phyloP scores from a whole-genome alignment of 495 filamentous ascomycete species.

The Neurospora tetraspora region DNA sequence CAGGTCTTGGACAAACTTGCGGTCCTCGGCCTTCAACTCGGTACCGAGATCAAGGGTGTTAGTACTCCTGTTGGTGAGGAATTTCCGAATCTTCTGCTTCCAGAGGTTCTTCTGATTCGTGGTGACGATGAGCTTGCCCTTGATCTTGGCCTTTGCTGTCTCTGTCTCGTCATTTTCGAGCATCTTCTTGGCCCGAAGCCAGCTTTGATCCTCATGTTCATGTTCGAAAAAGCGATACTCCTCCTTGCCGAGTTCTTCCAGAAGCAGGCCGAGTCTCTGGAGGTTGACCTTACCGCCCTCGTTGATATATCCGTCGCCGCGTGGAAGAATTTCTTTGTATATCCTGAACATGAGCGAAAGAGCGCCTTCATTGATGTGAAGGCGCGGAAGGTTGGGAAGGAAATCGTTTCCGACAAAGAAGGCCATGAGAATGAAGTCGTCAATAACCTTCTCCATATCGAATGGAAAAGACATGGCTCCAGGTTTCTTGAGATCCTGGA shows the following conservation, averaged over 20 bases:
- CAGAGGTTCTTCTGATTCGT: constrained; percentile 71
- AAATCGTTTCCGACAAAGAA: constrained; percentile 99
- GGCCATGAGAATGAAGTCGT: constrained; percentile 98
- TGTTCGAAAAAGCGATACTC: constrained; percentile 88
- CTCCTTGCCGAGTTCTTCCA: constrained; percentile 70
- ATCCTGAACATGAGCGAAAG: constrained; percentile 93
- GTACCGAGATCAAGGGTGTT: constrained; percentile 59
- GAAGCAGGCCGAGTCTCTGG: constrained; percentile 61
- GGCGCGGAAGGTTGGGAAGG: constrained; percentile 86
- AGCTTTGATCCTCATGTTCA: constrained; percentile 77
- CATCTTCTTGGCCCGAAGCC: constrained; percentile 79
- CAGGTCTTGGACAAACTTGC: constrained; percentile 83
- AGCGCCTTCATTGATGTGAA: constrained; percentile 98
- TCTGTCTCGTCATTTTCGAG: constrained; percentile 44
- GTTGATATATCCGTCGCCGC: constrained; percentile 92
- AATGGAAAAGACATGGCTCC: constrained; percentile 68
- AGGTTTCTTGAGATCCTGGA: constrained; percentile 81
- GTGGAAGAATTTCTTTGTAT: constrained; percentile 84
- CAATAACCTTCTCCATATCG: constrained; percentile 93
- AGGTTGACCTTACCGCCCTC: constrained; percentile 87
- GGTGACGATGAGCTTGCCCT: constrained; percentile 64
- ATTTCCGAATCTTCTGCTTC: constrained; percentile 66
- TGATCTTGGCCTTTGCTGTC: constrained; percentile 37
- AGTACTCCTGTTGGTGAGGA: constrained; percentile 51
- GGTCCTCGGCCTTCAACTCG: constrained; percentile 71